Percentiles rank a stretch among this genome's conserved stretches.
These are phyloP conservation scores for Neoarthrinium moseri DNA, from an alignment of 2,329 filamentous ascomycete genomes.

Conservation along the genomic window DNA sequence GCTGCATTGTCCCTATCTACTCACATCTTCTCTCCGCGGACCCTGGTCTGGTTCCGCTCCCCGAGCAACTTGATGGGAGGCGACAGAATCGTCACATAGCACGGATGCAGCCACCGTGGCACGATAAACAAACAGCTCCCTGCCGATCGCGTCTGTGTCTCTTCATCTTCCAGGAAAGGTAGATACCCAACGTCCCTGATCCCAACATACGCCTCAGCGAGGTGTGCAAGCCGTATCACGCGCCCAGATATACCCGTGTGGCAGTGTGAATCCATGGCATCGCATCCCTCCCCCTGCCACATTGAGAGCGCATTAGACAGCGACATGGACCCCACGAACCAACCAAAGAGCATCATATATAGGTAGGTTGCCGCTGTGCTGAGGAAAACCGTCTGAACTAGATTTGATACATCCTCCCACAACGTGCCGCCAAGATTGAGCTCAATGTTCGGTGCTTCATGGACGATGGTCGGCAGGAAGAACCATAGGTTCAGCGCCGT, in stretches of 20 bases:
- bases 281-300: slow-evolving; percentile 16
- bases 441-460: slow-evolving; percentile 12
- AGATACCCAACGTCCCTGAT: slow-evolving; percentile 11
- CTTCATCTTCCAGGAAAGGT: background rate
- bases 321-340: slow-evolving; percentile 19
- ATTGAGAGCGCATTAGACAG: slow-evolving; percentile 20
- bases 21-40: no score
- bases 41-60: no score
- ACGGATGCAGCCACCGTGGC: slow-evolving; percentile 10
- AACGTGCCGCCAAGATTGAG: background rate
- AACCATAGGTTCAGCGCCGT: slow-evolving; percentile 21
- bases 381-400: background rate
- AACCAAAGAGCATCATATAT: slow-evolving; percentile 19
- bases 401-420: background rate
- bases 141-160: background rate
- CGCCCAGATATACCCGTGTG: slow-evolving; percentile 4
- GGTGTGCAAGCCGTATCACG: slow-evolving; percentile 9
- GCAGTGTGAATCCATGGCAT: slow-evolving; percentile 5
- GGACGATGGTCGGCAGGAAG: slow-evolving; percentile 18
- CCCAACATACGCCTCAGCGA: slow-evolving; percentile 14
- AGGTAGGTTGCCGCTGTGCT: slow-evolving; percentile 14
- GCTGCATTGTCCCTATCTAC: no score
- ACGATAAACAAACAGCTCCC: slow-evolving; percentile 11
- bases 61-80: slow-evolving; percentile 9
- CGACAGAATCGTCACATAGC: slow-evolving; percentile 10